These are phyloP conservation scores for Miscanthus sacchariflorus DNA, from an alignment of 202 grass and related monocot species.

Conservation along the genomic window DNA sequence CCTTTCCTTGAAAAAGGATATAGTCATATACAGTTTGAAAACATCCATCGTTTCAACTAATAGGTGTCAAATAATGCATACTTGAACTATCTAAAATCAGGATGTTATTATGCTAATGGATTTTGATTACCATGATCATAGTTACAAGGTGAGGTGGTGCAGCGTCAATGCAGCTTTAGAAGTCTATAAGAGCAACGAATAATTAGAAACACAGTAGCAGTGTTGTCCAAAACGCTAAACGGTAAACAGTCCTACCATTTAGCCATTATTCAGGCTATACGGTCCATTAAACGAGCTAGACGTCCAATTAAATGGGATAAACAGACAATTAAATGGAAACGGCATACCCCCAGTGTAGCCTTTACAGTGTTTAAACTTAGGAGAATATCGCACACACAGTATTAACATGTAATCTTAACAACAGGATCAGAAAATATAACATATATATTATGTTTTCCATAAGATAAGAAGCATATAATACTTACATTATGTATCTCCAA, in stretches of 20 bases:
- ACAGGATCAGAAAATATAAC: slow-evolving; percentile 19
- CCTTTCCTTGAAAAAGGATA: no score
- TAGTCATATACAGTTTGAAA: no score
- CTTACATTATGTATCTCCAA: slow-evolving; percentile 89
- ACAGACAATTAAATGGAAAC: neutral
- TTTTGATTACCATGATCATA: no score
- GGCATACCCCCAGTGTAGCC: neutral
- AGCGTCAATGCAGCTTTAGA: neutral
- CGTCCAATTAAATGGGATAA: neutral
- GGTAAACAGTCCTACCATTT: neutral
- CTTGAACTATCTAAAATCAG: no score
- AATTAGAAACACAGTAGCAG: neutral
- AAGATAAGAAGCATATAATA: slow-evolving; percentile 11
- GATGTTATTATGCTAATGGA: no score
- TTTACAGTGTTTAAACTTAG: neutral
- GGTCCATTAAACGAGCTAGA: neutral
- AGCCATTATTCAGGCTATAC: neutral
- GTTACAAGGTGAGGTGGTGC: no score
- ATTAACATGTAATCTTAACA: slow-evolving; percentile 8
- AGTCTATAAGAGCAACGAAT: neutral
- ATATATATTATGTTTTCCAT: neutral
- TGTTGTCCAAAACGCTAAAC: neutral
- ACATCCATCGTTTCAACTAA: no score
- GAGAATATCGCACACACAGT: neutral
- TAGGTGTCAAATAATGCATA: no score